These are phyloP conservation scores for Thalassiosira hispida DNA, from an alignment of 352 stramenopile species.

Conservation along the genomic window DNA sequence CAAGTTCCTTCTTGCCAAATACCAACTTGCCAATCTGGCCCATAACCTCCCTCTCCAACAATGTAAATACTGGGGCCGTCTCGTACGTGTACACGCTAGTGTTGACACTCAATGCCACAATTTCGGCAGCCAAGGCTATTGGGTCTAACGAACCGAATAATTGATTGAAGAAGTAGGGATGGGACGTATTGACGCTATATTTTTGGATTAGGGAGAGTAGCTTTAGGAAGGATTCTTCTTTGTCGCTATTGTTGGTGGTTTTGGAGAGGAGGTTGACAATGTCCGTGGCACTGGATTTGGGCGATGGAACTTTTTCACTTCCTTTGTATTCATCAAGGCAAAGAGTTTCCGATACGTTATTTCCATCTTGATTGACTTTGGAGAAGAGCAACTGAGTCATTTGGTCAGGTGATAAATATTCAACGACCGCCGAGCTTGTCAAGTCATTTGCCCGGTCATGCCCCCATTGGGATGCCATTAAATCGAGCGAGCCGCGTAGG, in stretches of 20 bases:
- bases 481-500: constrained; percentile 27
- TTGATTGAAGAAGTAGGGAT: constrained; percentile 75
- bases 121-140: constrained; percentile 57
- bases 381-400: constrained; percentile 33
- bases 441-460: not conserved
- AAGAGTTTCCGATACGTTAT: constrained; percentile 9
- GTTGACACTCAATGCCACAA: constrained; percentile 49
- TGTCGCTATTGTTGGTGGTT: not conserved
- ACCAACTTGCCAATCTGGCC: constrained; percentile 32
- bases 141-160: constrained; percentile 65
- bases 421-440: constrained; percentile 7
- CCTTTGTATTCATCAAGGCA: constrained; percentile 3
- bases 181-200: constrained; percentile 60
- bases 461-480: constrained; percentile 36
- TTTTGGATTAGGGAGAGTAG: constrained; percentile 39
- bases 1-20: constrained; percentile 13
- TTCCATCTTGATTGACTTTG: constrained; percentile 3
- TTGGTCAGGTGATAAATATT: constrained; percentile 38
- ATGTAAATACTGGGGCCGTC: constrained; percentile 60
- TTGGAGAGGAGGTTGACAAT: not conserved
- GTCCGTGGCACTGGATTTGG: too few relatives aligned
- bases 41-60: constrained; percentile 62
- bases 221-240: constrained; percentile 24
- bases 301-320: not conserved
- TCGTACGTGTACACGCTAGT: constrained; percentile 70